These are phyloP conservation scores for Discostella stelligera DNA, from an alignment of 352 stramenopile genomes.

Conservation along the genomic window DNA sequence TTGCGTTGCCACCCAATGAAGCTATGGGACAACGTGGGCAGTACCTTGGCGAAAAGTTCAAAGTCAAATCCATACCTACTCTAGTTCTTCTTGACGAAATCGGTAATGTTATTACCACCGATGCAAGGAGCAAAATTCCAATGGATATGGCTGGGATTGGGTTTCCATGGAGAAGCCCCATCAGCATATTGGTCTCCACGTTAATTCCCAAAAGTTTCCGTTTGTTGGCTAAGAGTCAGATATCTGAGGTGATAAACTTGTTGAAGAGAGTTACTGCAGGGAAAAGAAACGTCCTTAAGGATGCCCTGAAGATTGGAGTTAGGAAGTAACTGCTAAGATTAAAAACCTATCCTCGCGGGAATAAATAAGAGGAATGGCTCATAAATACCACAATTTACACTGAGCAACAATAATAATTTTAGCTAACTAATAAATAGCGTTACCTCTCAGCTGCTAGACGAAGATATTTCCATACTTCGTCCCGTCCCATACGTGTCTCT, in stretches of 20 bases:
- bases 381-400: too few relatives aligned
- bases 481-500: constrained; percentile 75
- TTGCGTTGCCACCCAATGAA: constrained; percentile 88
- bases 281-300: constrained; percentile 19
- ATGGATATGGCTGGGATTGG: constrained; percentile 81
- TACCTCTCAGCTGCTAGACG: constrained; percentile 60
- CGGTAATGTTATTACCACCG: constrained; percentile 83
- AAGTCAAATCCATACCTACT: constrained; percentile 85
- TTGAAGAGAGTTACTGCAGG: constrained; percentile 32
- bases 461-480: constrained; percentile 83
- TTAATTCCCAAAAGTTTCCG: constrained; percentile 71
- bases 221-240: constrained; percentile 70
- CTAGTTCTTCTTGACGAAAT: constrained; percentile 86
- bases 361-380: too few relatives aligned
- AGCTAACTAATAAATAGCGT: neutral
- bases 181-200: constrained; percentile 63
- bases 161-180: constrained; percentile 82
- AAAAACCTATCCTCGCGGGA: too few relatives aligned
- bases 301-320: constrained; percentile 15
- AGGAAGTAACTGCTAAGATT: constrained; percentile 3
- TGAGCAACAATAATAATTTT: neutral
- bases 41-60: constrained; percentile 82
- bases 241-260: constrained; percentile 49
- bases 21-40: constrained; percentile 75
- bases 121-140: constrained; percentile 82